Conservation (phyloP, 176 grass and related monocot genomes). For the Raddia guianensis region DNA sequence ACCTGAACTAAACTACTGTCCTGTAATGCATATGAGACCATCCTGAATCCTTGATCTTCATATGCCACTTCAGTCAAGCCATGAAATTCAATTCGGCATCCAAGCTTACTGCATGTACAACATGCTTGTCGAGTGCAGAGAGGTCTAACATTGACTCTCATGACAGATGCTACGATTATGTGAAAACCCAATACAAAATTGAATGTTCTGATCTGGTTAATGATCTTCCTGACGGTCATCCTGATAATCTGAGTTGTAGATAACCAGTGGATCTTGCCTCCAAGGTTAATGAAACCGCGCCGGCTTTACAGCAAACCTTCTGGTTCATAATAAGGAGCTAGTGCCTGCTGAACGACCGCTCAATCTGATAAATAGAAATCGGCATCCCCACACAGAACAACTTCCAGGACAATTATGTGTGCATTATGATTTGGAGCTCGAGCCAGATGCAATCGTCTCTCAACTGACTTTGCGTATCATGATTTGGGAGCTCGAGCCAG, state of each 20-base stretch:
- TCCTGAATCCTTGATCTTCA: slow-evolving; percentile 50
- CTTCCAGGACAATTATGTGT: slow-evolving; percentile 31
- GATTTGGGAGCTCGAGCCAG: slow-evolving; percentile 56
- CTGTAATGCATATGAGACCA: slow-evolving; percentile 56
- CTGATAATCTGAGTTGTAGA: slow-evolving; percentile 23
- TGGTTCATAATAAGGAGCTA: slow-evolving; percentile 40
- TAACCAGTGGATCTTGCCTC: slow-evolving; percentile 17
- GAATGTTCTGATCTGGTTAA: slow-evolving; percentile 42
- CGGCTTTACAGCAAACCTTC: slow-evolving; percentile 26
- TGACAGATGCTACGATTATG: slow-evolving; percentile 33
- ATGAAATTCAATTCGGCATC: slow-evolving; percentile 49
- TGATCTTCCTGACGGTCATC: slow-evolving; percentile 21
- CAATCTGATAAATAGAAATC: slow-evolving; percentile 25
- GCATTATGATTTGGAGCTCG: slow-evolving; percentile 62
- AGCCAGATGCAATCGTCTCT: slow-evolving; percentile 76
- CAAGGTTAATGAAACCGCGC: slow-evolving; percentile 24
- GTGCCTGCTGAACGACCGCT: slow-evolving; percentile 27
- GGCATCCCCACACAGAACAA: slow-evolving; percentile 31
- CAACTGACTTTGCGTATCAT: slow-evolving; percentile 69
- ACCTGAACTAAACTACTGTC: slow-evolving; percentile 48
- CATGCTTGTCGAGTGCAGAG: slow-evolving; percentile 54
- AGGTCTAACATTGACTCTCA: slow-evolving; percentile 36
- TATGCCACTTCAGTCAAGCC: slow-evolving; percentile 58
- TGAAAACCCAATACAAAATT: slow-evolving; percentile 33
- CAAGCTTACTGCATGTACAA: slow-evolving; percentile 45